A percentile compares a stretch with the other conserved stretches of the same genome.
Evolutionary conservation across 495 filamentous ascomycete genomes (phyloP).

Genomic region (Wilcoxina mikolae): DNA sequence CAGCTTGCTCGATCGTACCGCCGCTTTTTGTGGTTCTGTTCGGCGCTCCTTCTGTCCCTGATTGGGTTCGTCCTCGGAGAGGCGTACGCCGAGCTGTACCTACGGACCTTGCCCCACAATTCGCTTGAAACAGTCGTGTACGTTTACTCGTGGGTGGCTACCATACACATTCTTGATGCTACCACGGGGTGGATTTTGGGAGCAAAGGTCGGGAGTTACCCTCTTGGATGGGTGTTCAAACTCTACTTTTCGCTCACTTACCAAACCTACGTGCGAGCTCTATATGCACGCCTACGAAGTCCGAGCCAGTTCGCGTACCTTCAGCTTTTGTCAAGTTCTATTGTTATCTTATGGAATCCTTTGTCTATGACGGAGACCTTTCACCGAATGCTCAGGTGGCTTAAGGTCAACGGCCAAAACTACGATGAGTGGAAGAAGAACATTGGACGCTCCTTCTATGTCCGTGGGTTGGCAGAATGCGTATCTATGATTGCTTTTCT

Average conservation of each 20-base stretch:
- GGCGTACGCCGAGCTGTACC: constrained; percentile 51
- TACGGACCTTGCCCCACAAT: constrained; percentile 48
- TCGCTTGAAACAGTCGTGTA: constrained; percentile 49
- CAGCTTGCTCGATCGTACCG: constrained; percentile 33
- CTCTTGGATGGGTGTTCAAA: constrained; percentile 49
- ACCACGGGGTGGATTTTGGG: constrained; percentile 49
- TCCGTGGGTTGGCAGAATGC: constrained; percentile 47
- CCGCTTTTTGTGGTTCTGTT: constrained; percentile 52
- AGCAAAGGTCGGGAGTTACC: constrained; percentile 47
- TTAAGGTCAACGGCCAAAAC: constrained; percentile 38
- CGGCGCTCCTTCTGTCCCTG: constrained; percentile 43
- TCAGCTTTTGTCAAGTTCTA: constrained; percentile 43
- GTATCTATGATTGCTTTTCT: constrained; percentile 51
- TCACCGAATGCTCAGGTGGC: constrained; percentile 37
- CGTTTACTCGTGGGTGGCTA: constrained; percentile 51
- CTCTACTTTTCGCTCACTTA: constrained; percentile 52
- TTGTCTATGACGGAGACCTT: constrained; percentile 44
- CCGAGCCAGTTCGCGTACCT: constrained; percentile 46
- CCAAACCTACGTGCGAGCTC: constrained; percentile 52
- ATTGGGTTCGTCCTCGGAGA: constrained; percentile 48
- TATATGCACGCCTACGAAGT: constrained; percentile 48
- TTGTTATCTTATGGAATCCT: constrained; percentile 40
- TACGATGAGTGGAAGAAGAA: constrained; percentile 46
- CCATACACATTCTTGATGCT: constrained; percentile 44
- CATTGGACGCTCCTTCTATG: constrained; percentile 45